Conservation (phyloP, 805 yeast species). For the Hanseniaspora mollemarum region DNA sequence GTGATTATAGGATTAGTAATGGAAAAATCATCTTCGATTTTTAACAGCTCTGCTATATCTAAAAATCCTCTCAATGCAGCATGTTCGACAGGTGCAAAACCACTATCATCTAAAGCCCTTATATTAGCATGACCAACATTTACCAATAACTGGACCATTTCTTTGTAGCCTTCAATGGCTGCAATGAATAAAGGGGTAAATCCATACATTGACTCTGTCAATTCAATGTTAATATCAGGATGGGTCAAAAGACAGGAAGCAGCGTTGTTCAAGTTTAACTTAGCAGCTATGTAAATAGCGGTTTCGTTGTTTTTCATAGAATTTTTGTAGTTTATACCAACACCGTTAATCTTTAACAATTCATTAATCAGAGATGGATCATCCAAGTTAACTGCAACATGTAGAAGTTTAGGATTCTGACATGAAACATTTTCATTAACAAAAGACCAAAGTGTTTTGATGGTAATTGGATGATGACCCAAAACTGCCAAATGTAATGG, state of each 20-base stretch:
- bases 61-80: conserved; percentile 84
- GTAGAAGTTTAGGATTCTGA: conserved; percentile 46
- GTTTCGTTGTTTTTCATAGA: conserved; percentile 50
- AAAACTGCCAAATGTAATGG: conserved; percentile 76
- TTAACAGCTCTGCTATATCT: conserved; percentile 50
- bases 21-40: conserved; percentile 21
- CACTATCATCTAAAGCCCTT: conserved; percentile 61
- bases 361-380: conserved; percentile 45
- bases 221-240: conserved; percentile 57
- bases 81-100: conserved; percentile 97
- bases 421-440: conserved; percentile 32
- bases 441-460: conserved; percentile 44
- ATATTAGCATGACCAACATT: conserved; percentile 40
- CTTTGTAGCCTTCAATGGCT: conserved; percentile 67
- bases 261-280: conserved; percentile 43
- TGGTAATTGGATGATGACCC: conserved; percentile 72
- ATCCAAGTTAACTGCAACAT: conserved; percentile 50
- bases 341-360: conserved; percentile 44
- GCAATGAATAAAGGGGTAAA: conserved; percentile 93
- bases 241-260: conserved; percentile 44
- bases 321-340: conserved; percentile 55
- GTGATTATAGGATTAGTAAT: conserved; percentile 23
- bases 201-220: conserved; percentile 67
- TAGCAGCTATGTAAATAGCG: conserved; percentile 69
- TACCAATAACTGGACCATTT: conserved; percentile 46